A percentile compares a stretch with the other conserved stretches of the same genome.
These are phyloP conservation scores for Coffea canephora DNA, from an alignment of 257 asterid genomes.

Conservation along the genomic window DNA sequence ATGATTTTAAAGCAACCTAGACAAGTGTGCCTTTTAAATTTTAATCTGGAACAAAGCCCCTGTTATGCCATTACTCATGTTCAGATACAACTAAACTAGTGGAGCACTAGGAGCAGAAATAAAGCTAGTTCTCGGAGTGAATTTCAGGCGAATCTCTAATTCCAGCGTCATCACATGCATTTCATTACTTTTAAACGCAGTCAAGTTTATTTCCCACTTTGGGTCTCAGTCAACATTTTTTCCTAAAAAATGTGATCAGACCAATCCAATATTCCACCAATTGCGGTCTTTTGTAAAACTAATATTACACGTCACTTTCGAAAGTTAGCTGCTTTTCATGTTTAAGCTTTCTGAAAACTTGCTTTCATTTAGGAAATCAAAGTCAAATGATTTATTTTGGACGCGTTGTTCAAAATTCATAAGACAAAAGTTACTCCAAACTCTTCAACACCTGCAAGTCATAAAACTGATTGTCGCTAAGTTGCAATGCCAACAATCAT, in stretches of 20 bases:
- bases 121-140: not conserved
- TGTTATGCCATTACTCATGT: not conserved
- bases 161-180: not conserved
- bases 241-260: not conserved
- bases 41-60: not conserved
- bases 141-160: not conserved
- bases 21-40: not conserved
- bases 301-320: not conserved
- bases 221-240: not conserved
- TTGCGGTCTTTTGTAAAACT: not conserved
- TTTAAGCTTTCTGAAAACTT: not conserved
- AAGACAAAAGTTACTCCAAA: not conserved
- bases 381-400: not conserved
- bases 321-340: not conserved
- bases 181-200: not conserved
- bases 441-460: not conserved
- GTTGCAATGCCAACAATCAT: not conserved
- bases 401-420: not conserved
- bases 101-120: not conserved
- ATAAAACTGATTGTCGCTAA: not conserved
- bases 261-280: not conserved
- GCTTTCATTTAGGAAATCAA: not conserved
- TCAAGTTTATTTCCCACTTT: not conserved
- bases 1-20: not conserved
- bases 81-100: not conserved